Evolutionary conservation across 2,329 filamentous ascomycete species (phyloP).

Genomic region (Chaetomium sp.): DNA sequence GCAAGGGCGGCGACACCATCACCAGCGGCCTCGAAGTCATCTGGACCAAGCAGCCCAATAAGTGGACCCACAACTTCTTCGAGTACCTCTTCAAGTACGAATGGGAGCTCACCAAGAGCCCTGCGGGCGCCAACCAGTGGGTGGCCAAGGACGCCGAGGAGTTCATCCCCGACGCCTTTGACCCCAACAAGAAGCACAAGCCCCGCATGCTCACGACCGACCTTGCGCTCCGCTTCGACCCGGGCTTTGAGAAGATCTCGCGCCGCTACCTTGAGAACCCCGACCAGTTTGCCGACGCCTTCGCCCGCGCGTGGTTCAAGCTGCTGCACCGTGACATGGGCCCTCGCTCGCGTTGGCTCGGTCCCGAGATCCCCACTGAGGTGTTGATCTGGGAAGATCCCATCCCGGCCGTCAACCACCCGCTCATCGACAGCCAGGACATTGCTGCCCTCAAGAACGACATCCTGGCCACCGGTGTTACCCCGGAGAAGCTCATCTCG

Average conservation of each 20-base stretch:
- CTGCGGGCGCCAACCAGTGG: constrained; percentile 72
- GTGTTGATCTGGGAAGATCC: constrained; percentile 70
- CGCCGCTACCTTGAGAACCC: constrained; percentile 63
- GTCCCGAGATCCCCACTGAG: constrained; percentile 67
- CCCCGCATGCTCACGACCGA: constrained; percentile 75
- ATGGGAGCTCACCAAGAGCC: constrained; percentile 70
- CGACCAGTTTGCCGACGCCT: constrained; percentile 61
- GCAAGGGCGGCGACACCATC: constrained; percentile 66
- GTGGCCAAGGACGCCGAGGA: constrained; percentile 61
- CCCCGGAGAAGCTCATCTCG: constrained; percentile 54
- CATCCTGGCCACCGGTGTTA: constrained; percentile 57
- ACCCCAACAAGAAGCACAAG: constrained; percentile 63
- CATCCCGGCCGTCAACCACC: constrained; percentile 52
- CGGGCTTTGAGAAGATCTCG: constrained; percentile 68
- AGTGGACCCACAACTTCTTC: constrained; percentile 70
- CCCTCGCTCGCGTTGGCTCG: constrained; percentile 62
- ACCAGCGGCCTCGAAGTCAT: constrained; percentile 72
- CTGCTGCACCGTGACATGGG: constrained; percentile 75
- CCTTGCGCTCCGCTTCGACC: constrained; percentile 64
- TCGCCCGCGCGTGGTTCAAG: constrained; percentile 76
- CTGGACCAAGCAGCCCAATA: constrained; percentile 69
- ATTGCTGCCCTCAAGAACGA: constrained; percentile 60
- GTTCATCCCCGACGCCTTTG: constrained; percentile 66
- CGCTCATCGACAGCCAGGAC: constrained; percentile 56
- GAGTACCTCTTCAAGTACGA: constrained; percentile 73